These are phyloP conservation scores for Actinomucor elegans DNA, from an alignment of 371 early-diverging fungal genomes.

Conservation along the genomic window DNA sequence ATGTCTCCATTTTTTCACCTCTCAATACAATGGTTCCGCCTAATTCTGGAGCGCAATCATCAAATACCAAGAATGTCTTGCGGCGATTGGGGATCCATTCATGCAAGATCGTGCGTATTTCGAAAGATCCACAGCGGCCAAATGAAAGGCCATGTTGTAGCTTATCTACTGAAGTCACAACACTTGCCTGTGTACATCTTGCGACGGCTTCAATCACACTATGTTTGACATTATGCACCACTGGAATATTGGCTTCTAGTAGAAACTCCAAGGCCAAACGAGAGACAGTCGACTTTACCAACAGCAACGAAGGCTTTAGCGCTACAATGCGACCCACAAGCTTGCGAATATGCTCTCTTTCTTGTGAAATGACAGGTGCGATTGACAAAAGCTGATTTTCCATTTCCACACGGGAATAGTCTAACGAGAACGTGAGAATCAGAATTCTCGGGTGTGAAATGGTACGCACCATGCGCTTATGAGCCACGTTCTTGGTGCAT, in stretches of 20 bases:
- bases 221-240: conserved; percentile 85
- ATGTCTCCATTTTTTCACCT: conserved; percentile 66
- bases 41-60: conserved; percentile 78
- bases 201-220: conserved; percentile 83
- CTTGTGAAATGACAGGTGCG: conserved; percentile 81
- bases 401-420: conserved; percentile 81
- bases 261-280: conserved; percentile 84
- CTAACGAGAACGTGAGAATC: conserved; percentile 85
- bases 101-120: conserved; percentile 79
- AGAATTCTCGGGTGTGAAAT: conserved; percentile 77
- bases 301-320: conserved; percentile 76
- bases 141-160: conserved; percentile 69
- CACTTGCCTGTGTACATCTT: conserved; percentile 82
- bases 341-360: conserved; percentile 79
- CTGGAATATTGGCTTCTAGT: conserved; percentile 73
- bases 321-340: conserved; percentile 80
- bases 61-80: conserved; percentile 87
- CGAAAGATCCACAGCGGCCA: conserved; percentile 82
- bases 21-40: conserved; percentile 90
- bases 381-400: conserved; percentile 81
- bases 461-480: conserved; percentile 81
- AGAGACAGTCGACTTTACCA: conserved; percentile 83
- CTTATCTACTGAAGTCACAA: conserved; percentile 84
- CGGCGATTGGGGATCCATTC: conserved; percentile 74
- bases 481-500: conserved; percentile 89